phyloP scores from a whole-genome alignment of 441 rosid genomes.

The Pelargonium australe region DNA sequence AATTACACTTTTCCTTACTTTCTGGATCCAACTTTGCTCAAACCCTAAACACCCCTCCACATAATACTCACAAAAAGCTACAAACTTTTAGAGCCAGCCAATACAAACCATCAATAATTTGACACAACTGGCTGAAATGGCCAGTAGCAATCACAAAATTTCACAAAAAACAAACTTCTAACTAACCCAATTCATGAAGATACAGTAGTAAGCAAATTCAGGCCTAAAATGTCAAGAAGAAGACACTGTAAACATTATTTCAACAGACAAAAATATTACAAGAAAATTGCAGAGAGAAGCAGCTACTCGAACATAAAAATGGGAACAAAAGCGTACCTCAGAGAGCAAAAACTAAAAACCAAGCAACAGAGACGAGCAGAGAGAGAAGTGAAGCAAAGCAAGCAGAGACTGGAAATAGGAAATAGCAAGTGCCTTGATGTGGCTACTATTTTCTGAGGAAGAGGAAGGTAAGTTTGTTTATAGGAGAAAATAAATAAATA shows the following conservation, averaged over 20 bases:
- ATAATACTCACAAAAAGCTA: background rate
- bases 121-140: conserved; percentile 6
- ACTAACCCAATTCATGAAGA: background rate
- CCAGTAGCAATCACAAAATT: background rate
- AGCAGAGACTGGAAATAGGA: background rate
- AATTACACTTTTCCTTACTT: no score
- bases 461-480: conserved; percentile 6
- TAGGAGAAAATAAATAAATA: no score
- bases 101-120: no score
- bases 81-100: conserved; percentile 3
- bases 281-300: background rate
- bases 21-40: background rate
- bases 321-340: conserved; percentile 14
- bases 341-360: conserved; percentile 6
- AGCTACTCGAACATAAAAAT: background rate
- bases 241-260: background rate
- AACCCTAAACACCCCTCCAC: conserved; percentile 2
- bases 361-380: background rate
- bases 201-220: conserved; percentile 1
- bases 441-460: background rate
- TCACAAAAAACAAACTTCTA: background rate
- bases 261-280: background rate
- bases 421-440: no score
- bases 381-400: background rate
- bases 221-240: background rate